Evolutionary conservation across 768 basidiomycete genomes (phyloP).

Genomic region (Podaxis carcinomalis): DNA sequence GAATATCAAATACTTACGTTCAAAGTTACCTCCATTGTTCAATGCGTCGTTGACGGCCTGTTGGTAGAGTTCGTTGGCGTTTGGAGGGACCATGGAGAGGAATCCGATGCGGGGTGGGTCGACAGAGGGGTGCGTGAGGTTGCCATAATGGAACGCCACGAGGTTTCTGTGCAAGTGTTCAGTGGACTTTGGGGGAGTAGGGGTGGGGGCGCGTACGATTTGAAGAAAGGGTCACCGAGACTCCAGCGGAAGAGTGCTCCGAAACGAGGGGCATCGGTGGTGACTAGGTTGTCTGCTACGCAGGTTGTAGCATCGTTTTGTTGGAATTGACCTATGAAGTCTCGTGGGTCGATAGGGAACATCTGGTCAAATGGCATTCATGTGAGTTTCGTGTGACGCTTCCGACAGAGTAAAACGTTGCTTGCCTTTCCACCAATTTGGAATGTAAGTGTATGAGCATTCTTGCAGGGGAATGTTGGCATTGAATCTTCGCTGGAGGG

Average conservation of each 20-base stretch:
- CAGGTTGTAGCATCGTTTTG: conserved; percentile 39
- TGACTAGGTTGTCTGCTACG: conserved; percentile 47
- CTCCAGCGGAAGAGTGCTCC: conserved; percentile 65
- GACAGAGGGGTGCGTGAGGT: conserved; percentile 59
- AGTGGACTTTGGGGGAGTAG: neutral
- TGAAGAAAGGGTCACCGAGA: conserved; percentile 67
- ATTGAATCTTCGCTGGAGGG: conserved; percentile 19
- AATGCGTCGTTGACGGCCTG: conserved; percentile 33
- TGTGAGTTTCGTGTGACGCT: neutral
- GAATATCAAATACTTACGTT: conserved; percentile 21
- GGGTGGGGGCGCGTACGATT: conserved; percentile 45
- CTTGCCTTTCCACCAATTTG: conserved; percentile 55
- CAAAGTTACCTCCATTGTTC: conserved; percentile 34
- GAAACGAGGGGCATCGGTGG: conserved; percentile 54
- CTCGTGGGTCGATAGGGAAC: conserved; percentile 70
- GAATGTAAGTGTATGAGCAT: conserved; percentile 54
- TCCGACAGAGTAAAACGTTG: neutral
- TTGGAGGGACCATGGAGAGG: conserved; percentile 54
- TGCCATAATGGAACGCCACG: conserved; percentile 68
- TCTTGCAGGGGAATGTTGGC: conserved; percentile 42
- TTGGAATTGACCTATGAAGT: conserved; percentile 46
- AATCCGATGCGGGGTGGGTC: conserved; percentile 70
- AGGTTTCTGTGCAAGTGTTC: conserved; percentile 37
- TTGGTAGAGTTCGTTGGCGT: conserved; percentile 37
- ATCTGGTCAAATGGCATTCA: conserved; percentile 21